A percentile compares a stretch with the other conserved stretches of the same genome.
Conservation (phyloP, 148 eudicot species). For the Persicaria tinctoria region DNA sequence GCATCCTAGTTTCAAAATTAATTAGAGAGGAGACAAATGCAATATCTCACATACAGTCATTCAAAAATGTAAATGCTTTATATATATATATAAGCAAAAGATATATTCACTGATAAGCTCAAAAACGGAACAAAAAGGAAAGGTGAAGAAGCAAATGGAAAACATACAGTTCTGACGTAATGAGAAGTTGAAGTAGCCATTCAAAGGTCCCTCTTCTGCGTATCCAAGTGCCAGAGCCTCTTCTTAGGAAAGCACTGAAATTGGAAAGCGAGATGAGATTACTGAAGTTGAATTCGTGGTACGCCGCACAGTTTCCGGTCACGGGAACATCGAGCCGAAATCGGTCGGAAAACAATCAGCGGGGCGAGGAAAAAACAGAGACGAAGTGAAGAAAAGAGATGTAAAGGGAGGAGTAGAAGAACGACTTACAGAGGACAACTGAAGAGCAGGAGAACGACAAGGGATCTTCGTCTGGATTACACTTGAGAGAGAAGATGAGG, state of each 20-base stretch:
- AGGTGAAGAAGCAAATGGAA: neutral
- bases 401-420: no score
- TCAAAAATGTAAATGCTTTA: neutral
- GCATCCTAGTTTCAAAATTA: neutral
- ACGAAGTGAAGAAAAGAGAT: no score
- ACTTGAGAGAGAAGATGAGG: no score
- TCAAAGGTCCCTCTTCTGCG: neutral
- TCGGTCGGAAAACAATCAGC: no score
- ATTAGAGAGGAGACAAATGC: neutral
- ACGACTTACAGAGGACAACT: no score
- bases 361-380: no score
- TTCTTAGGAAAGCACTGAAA: neutral
- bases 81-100: neutral
- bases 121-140: neutral
- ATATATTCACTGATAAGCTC: neutral
- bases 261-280: neutral
- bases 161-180: neutral
- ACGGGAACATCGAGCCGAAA: no score
- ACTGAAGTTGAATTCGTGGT: neutral
- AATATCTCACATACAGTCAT: neutral
- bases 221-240: neutral
- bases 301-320: no score
- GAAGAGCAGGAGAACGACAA: no score
- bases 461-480: no score
- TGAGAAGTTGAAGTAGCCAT: neutral